phyloP scores from a whole-genome alignment of 164 flowering plant genomes.

The Umbellularia californica region DNA sequence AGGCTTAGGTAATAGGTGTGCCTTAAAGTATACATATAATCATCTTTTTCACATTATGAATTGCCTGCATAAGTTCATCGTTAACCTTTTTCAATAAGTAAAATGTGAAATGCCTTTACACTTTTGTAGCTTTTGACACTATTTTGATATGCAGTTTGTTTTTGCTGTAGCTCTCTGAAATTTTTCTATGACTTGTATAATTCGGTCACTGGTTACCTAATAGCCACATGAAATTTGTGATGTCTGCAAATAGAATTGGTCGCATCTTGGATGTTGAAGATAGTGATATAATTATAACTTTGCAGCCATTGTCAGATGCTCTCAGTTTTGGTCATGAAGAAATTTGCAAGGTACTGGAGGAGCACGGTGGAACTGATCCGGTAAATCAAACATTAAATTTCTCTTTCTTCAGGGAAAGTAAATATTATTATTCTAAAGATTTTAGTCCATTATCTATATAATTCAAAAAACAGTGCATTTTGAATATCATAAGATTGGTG shows the following conservation, averaged over 20 bases:
- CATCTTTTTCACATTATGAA: neutral
- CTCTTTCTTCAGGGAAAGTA: neutral
- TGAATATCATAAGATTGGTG: neutral
- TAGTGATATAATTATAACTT: neutral
- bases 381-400: conserved; percentile 16
- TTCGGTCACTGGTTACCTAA: neutral
- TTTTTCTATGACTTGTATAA: neutral
- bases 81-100: neutral
- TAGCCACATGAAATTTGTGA: neutral
- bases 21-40: neutral
- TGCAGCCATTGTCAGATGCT: conserved; percentile 59
- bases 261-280: neutral
- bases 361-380: conserved; percentile 42
- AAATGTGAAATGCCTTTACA: neutral
- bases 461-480: neutral
- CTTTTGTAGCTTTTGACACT: neutral
- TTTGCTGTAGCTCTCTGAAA: neutral
- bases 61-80: neutral
- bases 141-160: neutral
- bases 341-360: conserved; percentile 44
- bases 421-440: too few species aligned
- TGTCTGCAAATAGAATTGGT: neutral
- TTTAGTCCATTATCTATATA: neutral
- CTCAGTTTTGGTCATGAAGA: conserved; percentile 34
- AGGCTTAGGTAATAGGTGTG: neutral